Conservation (phyloP, 179 eudicot species). For the Heliamphora pulchella region DNA sequence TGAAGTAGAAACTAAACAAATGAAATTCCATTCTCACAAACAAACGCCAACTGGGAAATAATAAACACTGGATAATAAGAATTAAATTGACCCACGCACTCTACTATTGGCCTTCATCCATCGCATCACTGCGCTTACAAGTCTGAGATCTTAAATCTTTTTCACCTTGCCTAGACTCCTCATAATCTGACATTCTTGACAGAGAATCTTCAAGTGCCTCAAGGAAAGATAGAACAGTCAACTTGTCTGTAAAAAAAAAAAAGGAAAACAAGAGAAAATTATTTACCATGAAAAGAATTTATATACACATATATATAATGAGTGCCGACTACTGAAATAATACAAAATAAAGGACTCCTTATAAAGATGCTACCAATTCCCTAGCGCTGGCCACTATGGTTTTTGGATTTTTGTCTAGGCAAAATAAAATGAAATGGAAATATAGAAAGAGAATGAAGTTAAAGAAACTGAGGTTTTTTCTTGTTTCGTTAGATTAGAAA, state of each 20-base stretch:
- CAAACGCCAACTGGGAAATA: not conserved
- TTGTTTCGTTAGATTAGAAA: too few species aligned
- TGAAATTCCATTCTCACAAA: not conserved
- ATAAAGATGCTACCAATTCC: too few species aligned
- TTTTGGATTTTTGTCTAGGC: not conserved
- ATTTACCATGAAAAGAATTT: not conserved
- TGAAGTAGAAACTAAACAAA: conserved; percentile 1
- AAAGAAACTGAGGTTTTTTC: too few species aligned
- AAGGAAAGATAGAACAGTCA: conserved; percentile 87
- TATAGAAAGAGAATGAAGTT: not conserved
- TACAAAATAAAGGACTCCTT: not conserved
- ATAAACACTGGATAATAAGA: not conserved
- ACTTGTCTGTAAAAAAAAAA: conserved; percentile 54
- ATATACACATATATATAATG: not conserved
- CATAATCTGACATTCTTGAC: conserved; percentile 29
- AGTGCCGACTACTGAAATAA: not conserved
- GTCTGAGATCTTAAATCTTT: conserved; percentile 34
- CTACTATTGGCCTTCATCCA: conserved; percentile 80
- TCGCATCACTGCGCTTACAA: conserved; percentile 37
- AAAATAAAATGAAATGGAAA: not conserved
- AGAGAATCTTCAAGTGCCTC: conserved; percentile 97
- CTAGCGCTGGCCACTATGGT: too few species aligned
- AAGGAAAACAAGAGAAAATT: not conserved
- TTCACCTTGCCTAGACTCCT: conserved; percentile 28
- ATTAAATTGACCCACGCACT: not conserved